Evolutionary conservation across 176 grass and related monocot genomes (phyloP), one percentile per base, ranked within the genome.

Genomic region (Oryza officinalis): DNA sequence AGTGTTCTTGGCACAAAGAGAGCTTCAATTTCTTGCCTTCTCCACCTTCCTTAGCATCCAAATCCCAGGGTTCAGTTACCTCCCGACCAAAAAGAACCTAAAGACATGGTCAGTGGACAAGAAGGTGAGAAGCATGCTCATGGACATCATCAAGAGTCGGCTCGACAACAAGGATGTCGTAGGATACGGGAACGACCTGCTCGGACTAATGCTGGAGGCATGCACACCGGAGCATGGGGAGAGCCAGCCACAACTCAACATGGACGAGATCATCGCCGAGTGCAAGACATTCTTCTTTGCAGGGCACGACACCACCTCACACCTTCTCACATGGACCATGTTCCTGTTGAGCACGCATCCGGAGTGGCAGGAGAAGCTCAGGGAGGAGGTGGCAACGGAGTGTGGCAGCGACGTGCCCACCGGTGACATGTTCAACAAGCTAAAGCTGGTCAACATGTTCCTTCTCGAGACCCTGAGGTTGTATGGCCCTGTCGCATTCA

Each of bases 201-300:
- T 88, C 6, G 86, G 86, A 18, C 12, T 88, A 8, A 88, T 88
- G 86, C 1, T 88, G 15, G 80, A 88, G 67, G 50, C 80, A 0
- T 82, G 64, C 11, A 27, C 63, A 22, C 13, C 40, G 0, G 50
- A 76, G 37, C 35, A 69, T 0, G 78, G 46, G 8, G 40, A 72
- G 5, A 68, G 6, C 3, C 83, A 41, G 8, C 57, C 61, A 0
- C 18, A 37, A 8, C 35, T 92, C 35, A 92, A 52, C 18, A 89
- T 89, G 87, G 84, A 89, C 30, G 90, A 89, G 64, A 89, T 92
- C 60, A 47, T 92, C 6, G 90, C 80, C 41, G 90, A 92, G 84
- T 89, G 87, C 87, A 92, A 92, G 84, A 92, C 90, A 0, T 92
- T 92, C 84, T 92, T 83, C 76, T 87, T 92, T 40, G 90, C 90